These are phyloP conservation scores for Tilletia indica DNA, from an alignment of 1,284 basidiomycete genomes.

Conservation along the genomic window DNA sequence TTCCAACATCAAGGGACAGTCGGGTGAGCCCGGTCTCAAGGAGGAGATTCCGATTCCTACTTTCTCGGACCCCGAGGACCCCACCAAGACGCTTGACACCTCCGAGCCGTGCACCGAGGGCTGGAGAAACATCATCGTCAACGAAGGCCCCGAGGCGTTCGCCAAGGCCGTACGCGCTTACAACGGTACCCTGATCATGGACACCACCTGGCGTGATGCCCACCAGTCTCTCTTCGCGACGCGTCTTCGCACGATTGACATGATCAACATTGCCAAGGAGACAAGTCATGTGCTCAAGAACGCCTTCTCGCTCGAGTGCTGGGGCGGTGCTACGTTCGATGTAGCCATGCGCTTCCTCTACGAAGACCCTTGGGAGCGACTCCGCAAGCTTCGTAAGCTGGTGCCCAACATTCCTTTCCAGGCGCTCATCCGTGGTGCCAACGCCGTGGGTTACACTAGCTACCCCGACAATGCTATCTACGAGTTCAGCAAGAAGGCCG, in stretches of 20 bases:
- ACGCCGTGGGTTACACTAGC: constrained; percentile 98
- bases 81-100: constrained; percentile 72
- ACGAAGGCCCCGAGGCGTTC: constrained; percentile 96
- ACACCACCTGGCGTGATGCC: constrained; percentile 97
- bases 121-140: constrained; percentile 98
- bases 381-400: constrained; percentile 88
- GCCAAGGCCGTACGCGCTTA: constrained; percentile 97
- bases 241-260: constrained; percentile 91
- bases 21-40: constrained; percentile 90
- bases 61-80: constrained; percentile 75
- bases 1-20: constrained; percentile 89
- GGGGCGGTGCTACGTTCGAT: constrained; percentile 99
- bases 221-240: constrained; percentile 98
- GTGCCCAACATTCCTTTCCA: constrained; percentile 99
- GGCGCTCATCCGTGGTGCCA: constrained; percentile 96
- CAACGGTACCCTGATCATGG: constrained; percentile 71
- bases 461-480: constrained; percentile 99
- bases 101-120: constrained; percentile 79
- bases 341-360: constrained; percentile 99
- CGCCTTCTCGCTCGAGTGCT: constrained; percentile 96
- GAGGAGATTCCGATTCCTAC: constrained; percentile 82
- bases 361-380: constrained; percentile 98
- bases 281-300: constrained; percentile 84
- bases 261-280: constrained; percentile 98
- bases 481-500: constrained; percentile 75